Evolutionary conservation across 805 yeast genomes (phyloP).

Genomic region (Wickerhamomyces pijperi): DNA sequence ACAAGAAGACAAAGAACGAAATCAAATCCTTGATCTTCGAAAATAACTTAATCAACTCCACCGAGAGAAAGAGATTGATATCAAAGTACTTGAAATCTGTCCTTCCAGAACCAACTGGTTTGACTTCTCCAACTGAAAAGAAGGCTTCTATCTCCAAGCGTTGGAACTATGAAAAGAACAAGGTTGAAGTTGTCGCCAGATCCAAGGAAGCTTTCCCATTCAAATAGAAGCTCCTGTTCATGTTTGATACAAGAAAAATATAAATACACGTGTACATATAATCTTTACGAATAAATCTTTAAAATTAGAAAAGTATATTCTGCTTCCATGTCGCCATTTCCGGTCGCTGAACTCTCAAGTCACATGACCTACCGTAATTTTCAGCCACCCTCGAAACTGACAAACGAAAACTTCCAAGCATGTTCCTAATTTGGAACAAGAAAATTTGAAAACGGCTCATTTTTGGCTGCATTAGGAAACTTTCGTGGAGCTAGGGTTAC

Average conservation of each 20-base stretch:
- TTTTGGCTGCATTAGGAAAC: too few relatives aligned
- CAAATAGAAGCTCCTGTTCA: background rate
- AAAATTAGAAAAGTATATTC: too few relatives aligned
- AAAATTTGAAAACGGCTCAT: too few relatives aligned
- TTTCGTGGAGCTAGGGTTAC: too few relatives aligned
- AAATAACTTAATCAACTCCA: slow-evolving; percentile 20
- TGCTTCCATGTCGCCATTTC: too few relatives aligned
- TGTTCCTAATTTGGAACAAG: too few relatives aligned
- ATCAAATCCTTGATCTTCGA: slow-evolving; percentile 31
- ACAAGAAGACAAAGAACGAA: slow-evolving; percentile 22
- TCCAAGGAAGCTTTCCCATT: slow-evolving; percentile 35
- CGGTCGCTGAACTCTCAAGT: too few relatives aligned
- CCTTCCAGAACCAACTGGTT: slow-evolving; percentile 37
- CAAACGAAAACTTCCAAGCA: too few relatives aligned
- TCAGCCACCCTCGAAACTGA: too few relatives aligned
- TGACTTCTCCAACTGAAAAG: slow-evolving; percentile 34
- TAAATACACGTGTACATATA: background rate
- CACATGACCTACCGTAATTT: too few relatives aligned
- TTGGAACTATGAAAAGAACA: slow-evolving; percentile 48
- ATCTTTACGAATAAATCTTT: too few relatives aligned
- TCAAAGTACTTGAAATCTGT: slow-evolving; percentile 41
- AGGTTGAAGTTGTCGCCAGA: slow-evolving; percentile 42
- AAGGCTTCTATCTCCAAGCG: slow-evolving; percentile 39
- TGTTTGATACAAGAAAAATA: too few relatives aligned
- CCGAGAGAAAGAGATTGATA: slow-evolving; percentile 23